Evolutionary conservation across 2,329 filamentous ascomycete species (phyloP).

Genomic region (Fusarium pseudocircinatum): DNA sequence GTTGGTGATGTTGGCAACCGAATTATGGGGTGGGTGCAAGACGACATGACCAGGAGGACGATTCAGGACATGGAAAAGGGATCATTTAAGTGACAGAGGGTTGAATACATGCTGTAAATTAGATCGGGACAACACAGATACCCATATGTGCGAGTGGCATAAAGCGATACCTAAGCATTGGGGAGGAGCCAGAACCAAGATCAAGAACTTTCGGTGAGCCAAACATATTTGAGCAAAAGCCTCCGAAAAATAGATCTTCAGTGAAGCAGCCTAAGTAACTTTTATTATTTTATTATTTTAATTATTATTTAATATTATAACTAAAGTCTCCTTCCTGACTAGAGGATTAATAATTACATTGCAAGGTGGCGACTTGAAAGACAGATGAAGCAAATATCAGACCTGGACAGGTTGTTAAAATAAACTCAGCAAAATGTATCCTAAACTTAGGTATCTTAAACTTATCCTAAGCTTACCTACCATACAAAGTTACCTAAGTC

Average conservation of each 20-base stretch:
- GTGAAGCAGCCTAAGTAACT: background rate
- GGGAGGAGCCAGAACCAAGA: background rate
- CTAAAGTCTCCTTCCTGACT: background rate
- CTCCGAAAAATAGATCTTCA: background rate
- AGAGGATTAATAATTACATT: background rate
- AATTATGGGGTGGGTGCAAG: constrained; percentile 75
- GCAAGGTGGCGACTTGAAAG: background rate
- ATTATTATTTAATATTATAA: background rate
- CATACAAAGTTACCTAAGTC: background rate
- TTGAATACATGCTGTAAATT: background rate
- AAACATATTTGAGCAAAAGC: background rate
- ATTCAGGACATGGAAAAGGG: constrained; percentile 42
- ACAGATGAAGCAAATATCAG: background rate
- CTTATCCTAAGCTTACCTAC: background rate
- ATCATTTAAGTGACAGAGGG: background rate
- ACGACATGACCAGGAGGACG: constrained; percentile 62
- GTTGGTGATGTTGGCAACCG: constrained; percentile 77
- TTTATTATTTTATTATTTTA: background rate
- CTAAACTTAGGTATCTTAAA: background rate
- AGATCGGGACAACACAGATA: background rate
- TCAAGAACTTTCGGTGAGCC: background rate
- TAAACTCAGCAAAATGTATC: background rate
- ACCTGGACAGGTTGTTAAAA: background rate
- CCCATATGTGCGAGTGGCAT: background rate
- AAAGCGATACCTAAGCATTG: background rate